Conservation (phyloP, 805 yeast species). For the Candida schatavii region DNA sequence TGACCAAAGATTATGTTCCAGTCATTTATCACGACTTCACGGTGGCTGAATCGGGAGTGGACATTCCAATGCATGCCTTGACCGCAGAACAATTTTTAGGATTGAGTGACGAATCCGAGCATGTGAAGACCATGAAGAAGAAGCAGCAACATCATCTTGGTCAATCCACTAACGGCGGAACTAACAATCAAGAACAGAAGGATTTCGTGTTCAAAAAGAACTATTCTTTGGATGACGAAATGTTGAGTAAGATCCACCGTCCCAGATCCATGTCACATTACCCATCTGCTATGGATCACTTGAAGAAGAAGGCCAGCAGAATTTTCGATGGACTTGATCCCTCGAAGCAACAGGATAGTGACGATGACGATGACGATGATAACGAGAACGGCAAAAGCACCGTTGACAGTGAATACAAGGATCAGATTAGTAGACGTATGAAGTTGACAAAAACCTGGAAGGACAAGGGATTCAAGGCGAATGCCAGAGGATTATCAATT, state of each 20-base stretch:
- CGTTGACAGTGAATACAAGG: slow-evolving; percentile 36
- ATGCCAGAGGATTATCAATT: slow-evolving; percentile 80
- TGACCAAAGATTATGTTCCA: slow-evolving; percentile 87
- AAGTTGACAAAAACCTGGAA: slow-evolving; percentile 86
- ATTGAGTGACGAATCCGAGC: slow-evolving; percentile 30
- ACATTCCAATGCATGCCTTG: slow-evolving; percentile 91
- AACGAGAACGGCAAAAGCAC: slow-evolving; percentile 25
- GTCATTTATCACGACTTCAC: slow-evolving; percentile 93
- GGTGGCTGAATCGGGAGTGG: slow-evolving; percentile 94
- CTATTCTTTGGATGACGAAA: slow-evolving; percentile 36
- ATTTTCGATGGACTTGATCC: background rate
- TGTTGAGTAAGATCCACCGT: slow-evolving; percentile 28
- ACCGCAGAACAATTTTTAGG: slow-evolving; percentile 85
- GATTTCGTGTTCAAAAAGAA: slow-evolving; percentile 11
- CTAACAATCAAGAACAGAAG: slow-evolving; percentile 1
- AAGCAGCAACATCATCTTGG: background rate
- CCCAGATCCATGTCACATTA: slow-evolving; percentile 39
- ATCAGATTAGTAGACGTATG: slow-evolving; percentile 60
- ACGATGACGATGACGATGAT: slow-evolving; percentile 7
- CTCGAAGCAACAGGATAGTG: slow-evolving; percentile 2
- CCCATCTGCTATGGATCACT: background rate
- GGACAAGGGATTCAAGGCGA: slow-evolving; percentile 85
- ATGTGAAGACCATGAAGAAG: background rate
- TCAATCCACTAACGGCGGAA: background rate
- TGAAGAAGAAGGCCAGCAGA: background rate